These are phyloP conservation scores for Dactylellina cionopaga DNA, from an alignment of 2,329 filamentous ascomycete species.

Conservation along the genomic window DNA sequence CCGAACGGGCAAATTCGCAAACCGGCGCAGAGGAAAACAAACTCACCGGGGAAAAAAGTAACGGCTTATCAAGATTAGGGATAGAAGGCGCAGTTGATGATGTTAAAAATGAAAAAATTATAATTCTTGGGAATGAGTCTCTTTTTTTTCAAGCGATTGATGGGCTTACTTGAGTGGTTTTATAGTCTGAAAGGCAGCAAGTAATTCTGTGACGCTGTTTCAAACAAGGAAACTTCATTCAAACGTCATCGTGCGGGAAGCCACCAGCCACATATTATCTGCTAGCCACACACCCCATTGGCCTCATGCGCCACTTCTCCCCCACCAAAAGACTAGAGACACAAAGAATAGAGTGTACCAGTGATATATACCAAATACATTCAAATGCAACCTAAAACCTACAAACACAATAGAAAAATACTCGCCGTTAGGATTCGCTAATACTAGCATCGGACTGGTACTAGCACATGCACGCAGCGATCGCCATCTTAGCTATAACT, in stretches of 20 bases:
- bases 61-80: background rate
- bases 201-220: constrained; percentile 19
- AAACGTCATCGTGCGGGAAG: constrained; percentile 17
- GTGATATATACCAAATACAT: no score
- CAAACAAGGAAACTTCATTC: constrained; percentile 5
- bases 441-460: no score
- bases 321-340: background rate
- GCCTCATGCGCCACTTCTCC: background rate
- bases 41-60: background rate
- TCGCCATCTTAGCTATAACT: no score
- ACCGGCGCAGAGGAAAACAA: no score
- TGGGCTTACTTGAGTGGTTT: no score
- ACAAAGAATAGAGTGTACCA: no score
- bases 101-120: background rate
- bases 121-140: background rate
- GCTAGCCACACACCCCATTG: background rate
- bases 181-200: background rate
- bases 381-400: no score
- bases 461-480: no score
- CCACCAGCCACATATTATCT: constrained; percentile 1
- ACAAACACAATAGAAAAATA: no score
- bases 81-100: background rate
- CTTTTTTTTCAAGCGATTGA: no score
- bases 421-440: no score
- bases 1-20: background rate